Percentiles rank a stretch among this genome's conserved stretches.
Conservation (phyloP, 768 basidiomycete genomes). For the Gloeophyllum trabeum region DNA sequence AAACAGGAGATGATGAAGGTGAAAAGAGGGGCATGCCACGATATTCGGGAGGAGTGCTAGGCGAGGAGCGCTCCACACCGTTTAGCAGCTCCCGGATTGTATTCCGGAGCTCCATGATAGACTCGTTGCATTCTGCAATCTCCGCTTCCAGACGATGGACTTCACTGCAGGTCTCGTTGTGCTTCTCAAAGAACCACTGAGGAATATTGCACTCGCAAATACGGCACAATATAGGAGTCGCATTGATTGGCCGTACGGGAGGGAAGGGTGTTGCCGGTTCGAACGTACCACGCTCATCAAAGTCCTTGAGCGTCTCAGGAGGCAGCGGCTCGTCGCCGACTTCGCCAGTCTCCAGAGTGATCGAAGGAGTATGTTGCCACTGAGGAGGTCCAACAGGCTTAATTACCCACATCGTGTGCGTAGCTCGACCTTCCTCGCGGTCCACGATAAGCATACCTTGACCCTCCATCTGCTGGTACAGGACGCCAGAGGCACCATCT, state of each 20-base stretch:
- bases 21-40: conserved; percentile 79
- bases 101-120: conserved; percentile 75
- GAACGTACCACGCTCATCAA: neutral
- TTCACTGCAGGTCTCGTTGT: conserved; percentile 98
- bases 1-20: conserved; percentile 59
- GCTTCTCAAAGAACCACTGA: conserved; percentile 99
- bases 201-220: conserved; percentile 97
- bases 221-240: conserved; percentile 81
- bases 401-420: conserved; percentile 98
- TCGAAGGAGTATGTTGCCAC: conserved; percentile 54
- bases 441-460: conserved; percentile 99
- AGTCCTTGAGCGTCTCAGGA: conserved; percentile 17
- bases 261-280: conserved; percentile 51
- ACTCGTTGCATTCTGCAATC: conserved; percentile 89
- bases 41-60: conserved; percentile 64
- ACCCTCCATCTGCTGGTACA: conserved; percentile 87
- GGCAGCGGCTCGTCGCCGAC: conserved; percentile 23
- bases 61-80: conserved; percentile 67
- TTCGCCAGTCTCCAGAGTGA: conserved; percentile 39
- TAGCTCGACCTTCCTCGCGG: conserved; percentile 74
- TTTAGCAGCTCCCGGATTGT: conserved; percentile 70
- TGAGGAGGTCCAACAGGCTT: conserved; percentile 69
- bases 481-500: conserved; percentile 31
- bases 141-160: conserved; percentile 94
- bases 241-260: conserved; percentile 66